Evolutionary conservation across 805 yeast genomes (phyloP), one percentile per base, ranked within the genome.

Genomic region (Kodamaea fukazawae): DNA sequence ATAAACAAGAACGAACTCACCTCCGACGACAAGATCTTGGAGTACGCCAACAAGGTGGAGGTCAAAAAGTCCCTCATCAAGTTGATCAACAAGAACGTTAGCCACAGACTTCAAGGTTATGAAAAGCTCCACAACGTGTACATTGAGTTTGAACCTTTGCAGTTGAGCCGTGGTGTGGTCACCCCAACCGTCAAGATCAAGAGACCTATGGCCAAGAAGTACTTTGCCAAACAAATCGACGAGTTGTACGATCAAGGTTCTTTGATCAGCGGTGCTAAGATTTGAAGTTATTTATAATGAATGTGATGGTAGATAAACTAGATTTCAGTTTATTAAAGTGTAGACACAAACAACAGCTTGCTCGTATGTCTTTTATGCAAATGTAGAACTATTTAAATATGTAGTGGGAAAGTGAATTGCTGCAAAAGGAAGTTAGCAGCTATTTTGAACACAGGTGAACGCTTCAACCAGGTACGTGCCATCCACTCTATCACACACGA

Each of bases 191-290:
- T 78, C 47, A 78, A 78, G 57, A 59, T 78, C 38, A 77, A 76
- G 56, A 63, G 86, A 42, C 60, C 71, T 2, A 62, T 65, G 18
- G 79, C 81, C 0, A 67, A 68, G 29, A 67, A 67, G 51, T 61
- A 58, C 26, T 78, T 71, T 51, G 54, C 59, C 30, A 47, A 54
- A 7, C 65, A 60, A 20, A 58, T 79, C 31, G 65, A 65, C 17
- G 48, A 43, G 5, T 53, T 79, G 61, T 79, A 79, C 42, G 46
- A 35, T 34, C 40, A 15, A 6, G 82, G 82, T 3, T 34, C 48
- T 8, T 44, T 52, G 42, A n/a, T 36, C 12, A 38, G 22, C 16
- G 41, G 36, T 33, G 28, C 41, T 3, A 46, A 46, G 46, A 40
- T 46, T 23, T 46, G 35, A 27, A 20, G 29, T n/a, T 32, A 30